These are phyloP conservation scores for Paspalum vaginatum DNA, from an alignment of 176 grass and related monocot genomes.

Conservation along the genomic window DNA sequence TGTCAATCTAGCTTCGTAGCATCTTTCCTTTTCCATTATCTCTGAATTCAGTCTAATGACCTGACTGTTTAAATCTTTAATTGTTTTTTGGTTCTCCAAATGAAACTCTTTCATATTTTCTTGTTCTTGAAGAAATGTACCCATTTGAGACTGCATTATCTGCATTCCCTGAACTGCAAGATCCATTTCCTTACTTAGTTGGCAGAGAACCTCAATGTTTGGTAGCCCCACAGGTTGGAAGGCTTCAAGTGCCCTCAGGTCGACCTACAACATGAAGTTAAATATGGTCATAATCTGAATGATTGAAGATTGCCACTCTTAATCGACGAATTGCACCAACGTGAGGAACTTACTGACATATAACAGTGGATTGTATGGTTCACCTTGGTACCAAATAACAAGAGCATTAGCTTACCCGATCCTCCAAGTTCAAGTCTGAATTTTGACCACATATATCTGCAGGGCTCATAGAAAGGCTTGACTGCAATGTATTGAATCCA, in stretches of 20 bases:
- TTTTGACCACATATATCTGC: slow-evolving; percentile 43
- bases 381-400: slow-evolving; percentile 73
- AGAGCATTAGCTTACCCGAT: slow-evolving; percentile 82
- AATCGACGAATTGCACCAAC: slow-evolving; percentile 34
- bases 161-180: slow-evolving; percentile 51
- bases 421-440: slow-evolving; percentile 53
- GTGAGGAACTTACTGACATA: slow-evolving; percentile 65
- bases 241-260: slow-evolving; percentile 3
- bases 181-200: slow-evolving; percentile 61
- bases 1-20: slow-evolving; percentile 49
- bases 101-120: slow-evolving; percentile 36
- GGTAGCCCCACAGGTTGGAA: slow-evolving; percentile 26
- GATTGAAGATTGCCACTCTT: not conserved
- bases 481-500: slow-evolving; percentile 41
- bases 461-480: slow-evolving; percentile 42
- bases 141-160: slow-evolving; percentile 55
- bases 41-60: slow-evolving; percentile 62
- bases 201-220: slow-evolving; percentile 35
- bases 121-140: slow-evolving; percentile 53
- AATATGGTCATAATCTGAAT: slow-evolving; percentile 32
- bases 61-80: slow-evolving; percentile 50
- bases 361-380: slow-evolving; percentile 61
- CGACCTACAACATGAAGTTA: slow-evolving; percentile 49
- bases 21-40: slow-evolving; percentile 59
- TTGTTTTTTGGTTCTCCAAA: slow-evolving; percentile 42